These are phyloP conservation scores for Lumnitzera littorea DNA, from an alignment of 345 rosid genomes.

Conservation along the genomic window DNA sequence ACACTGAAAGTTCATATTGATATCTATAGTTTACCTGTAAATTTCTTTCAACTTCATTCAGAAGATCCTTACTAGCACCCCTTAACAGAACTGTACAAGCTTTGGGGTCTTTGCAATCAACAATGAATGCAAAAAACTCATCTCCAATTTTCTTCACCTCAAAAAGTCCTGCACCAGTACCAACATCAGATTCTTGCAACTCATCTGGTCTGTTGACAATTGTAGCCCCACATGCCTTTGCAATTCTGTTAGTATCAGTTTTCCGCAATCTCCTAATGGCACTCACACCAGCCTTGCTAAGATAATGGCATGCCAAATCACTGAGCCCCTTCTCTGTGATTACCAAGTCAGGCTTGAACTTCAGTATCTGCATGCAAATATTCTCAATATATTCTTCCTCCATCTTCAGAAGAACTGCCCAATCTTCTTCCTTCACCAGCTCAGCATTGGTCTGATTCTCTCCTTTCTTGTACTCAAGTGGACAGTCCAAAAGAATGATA, in stretches of 20 bases:
- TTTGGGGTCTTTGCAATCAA: constrained; percentile 91
- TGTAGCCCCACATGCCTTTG: constrained; percentile 94
- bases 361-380: constrained; percentile 73
- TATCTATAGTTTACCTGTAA: constrained; percentile 50
- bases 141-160: constrained; percentile 96
- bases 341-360: constrained; percentile 85
- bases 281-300: constrained; percentile 92
- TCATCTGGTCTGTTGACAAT: constrained; percentile 94
- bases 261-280: constrained; percentile 94
- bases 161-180: constrained; percentile 90
- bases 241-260: constrained; percentile 86
- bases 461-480: constrained; percentile 98
- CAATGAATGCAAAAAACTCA: constrained; percentile 81
- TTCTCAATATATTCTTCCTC: constrained; percentile 90
- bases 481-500: constrained; percentile 79
- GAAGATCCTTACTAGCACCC: constrained; percentile 98
- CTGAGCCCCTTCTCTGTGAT: constrained; percentile 97
- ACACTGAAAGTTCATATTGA: constrained; percentile 4
- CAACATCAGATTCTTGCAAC: constrained; percentile 93
- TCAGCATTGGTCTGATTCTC: constrained; percentile 98
- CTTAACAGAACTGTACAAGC: constrained; percentile 90
- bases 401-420: constrained; percentile 76
- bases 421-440: constrained; percentile 84
- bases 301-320: constrained; percentile 88
- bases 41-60: constrained; percentile 95